Percentiles rank a stretch among this genome's conserved stretches.
Evolutionary conservation across 2,329 filamentous ascomycete species (phyloP).

Genomic region (Periconia digitata): DNA sequence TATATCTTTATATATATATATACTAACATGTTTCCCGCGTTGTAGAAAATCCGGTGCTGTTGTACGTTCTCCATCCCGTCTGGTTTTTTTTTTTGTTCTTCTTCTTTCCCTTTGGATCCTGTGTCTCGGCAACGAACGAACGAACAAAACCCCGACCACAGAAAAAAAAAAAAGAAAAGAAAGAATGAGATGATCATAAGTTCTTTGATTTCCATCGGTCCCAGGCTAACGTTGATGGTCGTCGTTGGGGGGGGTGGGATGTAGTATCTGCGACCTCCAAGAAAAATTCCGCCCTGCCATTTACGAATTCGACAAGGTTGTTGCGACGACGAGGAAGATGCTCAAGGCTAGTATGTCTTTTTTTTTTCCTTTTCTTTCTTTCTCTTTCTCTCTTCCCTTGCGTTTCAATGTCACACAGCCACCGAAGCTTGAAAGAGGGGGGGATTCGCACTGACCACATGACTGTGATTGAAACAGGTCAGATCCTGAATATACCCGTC

Average conservation of each 20-base stretch:
- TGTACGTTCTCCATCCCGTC: constrained; percentile 30
- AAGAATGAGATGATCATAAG: neutral
- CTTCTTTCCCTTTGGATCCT: too few relatives aligned
- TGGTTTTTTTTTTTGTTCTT: too few relatives aligned
- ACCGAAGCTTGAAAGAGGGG: too few relatives aligned
- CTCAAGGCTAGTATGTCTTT: constrained; percentile 48
- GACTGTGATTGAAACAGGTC: constrained; percentile 30
- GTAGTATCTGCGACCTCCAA: constrained; percentile 89
- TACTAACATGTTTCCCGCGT: constrained; percentile 26
- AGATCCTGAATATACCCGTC: constrained; percentile 72
- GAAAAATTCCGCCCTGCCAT: constrained; percentile 88
- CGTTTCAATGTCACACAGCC: neutral
- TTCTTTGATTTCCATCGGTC: too few relatives aligned
- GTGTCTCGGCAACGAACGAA: neutral
- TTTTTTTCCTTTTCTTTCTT: neutral
- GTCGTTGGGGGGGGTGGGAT: too few relatives aligned
- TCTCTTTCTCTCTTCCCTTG: neutral
- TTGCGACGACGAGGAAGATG: constrained; percentile 56
- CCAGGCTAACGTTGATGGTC: too few relatives aligned
- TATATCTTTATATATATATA: too few relatives aligned
- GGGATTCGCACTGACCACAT: constrained; percentile 58
- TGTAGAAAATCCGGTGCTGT: constrained; percentile 44
- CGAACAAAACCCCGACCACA: neutral
- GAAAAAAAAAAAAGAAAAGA: neutral
- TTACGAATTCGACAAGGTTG: constrained; percentile 78